Conservation (phyloP, 352 stramenopile genomes). For the Phytophthora boehmeriae region DNA sequence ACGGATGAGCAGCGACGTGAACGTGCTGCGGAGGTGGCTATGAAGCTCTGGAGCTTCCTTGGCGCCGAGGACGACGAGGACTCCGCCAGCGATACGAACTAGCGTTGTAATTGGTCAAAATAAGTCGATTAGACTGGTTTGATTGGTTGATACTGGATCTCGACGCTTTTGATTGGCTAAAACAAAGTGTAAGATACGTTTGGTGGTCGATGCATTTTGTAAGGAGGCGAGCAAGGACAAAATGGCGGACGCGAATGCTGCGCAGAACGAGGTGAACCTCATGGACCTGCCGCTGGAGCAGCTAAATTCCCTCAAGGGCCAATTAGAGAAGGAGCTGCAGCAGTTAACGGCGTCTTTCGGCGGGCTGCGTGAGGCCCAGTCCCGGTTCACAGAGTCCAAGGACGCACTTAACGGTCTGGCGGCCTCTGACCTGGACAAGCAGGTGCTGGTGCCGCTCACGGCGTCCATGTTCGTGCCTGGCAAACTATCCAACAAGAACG, state of each 20-base stretch:
- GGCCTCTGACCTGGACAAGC: constrained; percentile 62
- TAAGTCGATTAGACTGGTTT: constrained; percentile 3
- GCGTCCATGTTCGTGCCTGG: constrained; percentile 94
- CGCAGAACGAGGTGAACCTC: constrained; percentile 70
- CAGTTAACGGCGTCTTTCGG: constrained; percentile 75
- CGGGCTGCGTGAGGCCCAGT: constrained; percentile 73
- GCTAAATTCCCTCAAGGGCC: constrained; percentile 91
- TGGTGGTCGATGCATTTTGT: constrained; percentile 28
- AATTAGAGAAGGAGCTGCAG: constrained; percentile 87
- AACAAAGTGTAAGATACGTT: constrained; percentile 27
- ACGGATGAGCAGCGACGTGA: constrained; percentile 69
- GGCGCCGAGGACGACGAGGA: constrained; percentile 49
- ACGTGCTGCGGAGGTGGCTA: constrained; percentile 73
- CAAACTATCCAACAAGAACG: constrained; percentile 83
- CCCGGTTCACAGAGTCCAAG: constrained; percentile 84
- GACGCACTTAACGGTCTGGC: constrained; percentile 67
- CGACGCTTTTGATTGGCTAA: constrained; percentile 20
- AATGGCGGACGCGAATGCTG: constrained; percentile 43
- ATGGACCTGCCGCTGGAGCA: constrained; percentile 93
- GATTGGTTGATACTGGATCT: constrained; percentile 27
- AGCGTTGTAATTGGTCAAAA: constrained; percentile 41
- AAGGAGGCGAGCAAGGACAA: constrained; percentile 11
- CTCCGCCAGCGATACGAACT: constrained; percentile 30
- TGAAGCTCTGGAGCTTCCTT: constrained; percentile 78
- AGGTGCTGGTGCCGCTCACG: constrained; percentile 95